phyloP scores from a whole-genome alignment of 371 early-diverging fungal species.

The Catenaria anguillulae region DNA sequence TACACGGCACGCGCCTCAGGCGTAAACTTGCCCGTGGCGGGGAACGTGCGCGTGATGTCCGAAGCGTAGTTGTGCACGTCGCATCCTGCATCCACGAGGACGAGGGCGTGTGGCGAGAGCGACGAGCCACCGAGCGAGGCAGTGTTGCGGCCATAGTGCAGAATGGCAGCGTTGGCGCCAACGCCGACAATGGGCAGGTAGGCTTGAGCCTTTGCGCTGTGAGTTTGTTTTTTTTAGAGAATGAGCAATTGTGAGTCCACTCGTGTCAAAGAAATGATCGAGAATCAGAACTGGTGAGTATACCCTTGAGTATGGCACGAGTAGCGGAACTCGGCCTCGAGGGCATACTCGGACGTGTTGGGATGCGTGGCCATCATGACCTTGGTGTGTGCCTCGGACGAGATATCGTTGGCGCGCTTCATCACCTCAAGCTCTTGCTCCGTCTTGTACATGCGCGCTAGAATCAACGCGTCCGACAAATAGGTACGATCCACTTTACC shows the following conservation, averaged over 20 bases:
- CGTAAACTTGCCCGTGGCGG: conserved; percentile 62
- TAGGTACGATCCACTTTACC: conserved; percentile 13
- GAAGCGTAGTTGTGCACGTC: conserved; percentile 65
- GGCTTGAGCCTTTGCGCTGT: conserved; percentile 54
- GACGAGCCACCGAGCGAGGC: conserved; percentile 25
- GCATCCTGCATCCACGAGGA: conserved; percentile 80
- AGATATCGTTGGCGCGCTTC: conserved; percentile 57
- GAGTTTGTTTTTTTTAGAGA: no score
- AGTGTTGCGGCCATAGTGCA: conserved; percentile 71
- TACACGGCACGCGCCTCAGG: conserved; percentile 61
- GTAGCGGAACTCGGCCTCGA: conserved; percentile 61
- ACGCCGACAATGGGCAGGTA: conserved; percentile 73
- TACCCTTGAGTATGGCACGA: conserved; percentile 38
- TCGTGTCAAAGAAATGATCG: not conserved
- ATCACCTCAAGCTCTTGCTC: conserved; percentile 57
- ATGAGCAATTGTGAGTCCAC: no score
- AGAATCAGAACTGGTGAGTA: conserved; percentile 1
- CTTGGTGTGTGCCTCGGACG: conserved; percentile 57
- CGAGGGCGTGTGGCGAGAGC: conserved; percentile 32
- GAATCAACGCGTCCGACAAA: conserved; percentile 44
- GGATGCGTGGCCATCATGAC: conserved; percentile 48
- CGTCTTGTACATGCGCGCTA: conserved; percentile 63
- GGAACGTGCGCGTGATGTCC: conserved; percentile 83
- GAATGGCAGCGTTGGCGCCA: conserved; percentile 58
- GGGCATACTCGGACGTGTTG: conserved; percentile 50